These are phyloP conservation scores for Verticillium alfalfae DNA, from an alignment of 2,329 filamentous ascomycete species.

Conservation along the genomic window DNA sequence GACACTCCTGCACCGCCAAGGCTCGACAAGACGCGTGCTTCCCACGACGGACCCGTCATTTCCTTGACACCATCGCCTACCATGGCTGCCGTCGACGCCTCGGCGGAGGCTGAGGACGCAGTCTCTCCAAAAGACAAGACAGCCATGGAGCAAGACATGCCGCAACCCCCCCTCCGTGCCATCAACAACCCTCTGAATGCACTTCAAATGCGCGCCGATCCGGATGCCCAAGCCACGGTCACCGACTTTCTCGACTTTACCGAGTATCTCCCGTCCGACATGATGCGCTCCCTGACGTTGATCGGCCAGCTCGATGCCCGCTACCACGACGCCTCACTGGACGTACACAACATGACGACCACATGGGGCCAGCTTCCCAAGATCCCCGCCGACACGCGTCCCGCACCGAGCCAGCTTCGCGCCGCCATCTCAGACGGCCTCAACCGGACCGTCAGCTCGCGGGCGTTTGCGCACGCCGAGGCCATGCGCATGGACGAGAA, in stretches of 20 bases:
- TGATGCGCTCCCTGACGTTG: slow-evolving; percentile 59
- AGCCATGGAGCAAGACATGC: slow-evolving; percentile 20
- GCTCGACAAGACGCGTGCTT: neutral
- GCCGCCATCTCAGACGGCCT: slow-evolving; percentile 56
- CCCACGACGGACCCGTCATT: neutral
- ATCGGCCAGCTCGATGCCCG: slow-evolving; percentile 58
- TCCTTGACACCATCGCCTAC: neutral
- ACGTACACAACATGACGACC: slow-evolving; percentile 50
- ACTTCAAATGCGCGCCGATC: slow-evolving; percentile 50
- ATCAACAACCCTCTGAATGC: slow-evolving; percentile 33
- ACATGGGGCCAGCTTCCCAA: slow-evolving; percentile 51
- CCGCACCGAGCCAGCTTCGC: slow-evolving; percentile 45
- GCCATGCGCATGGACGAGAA: slow-evolving; percentile 59
- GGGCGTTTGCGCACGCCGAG: slow-evolving; percentile 56
- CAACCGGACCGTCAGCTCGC: slow-evolving; percentile 47
- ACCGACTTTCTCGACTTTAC: slow-evolving; percentile 67
- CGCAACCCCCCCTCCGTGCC: slow-evolving; percentile 18
- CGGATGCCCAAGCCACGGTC: slow-evolving; percentile 64
- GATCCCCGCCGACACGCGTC: slow-evolving; percentile 39
- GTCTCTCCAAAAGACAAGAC: slow-evolving; percentile 28
- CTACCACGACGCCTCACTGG: slow-evolving; percentile 50
- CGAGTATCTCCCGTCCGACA: slow-evolving; percentile 63
- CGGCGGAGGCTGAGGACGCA: slow-evolving; percentile 19
- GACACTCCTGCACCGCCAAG: neutral
- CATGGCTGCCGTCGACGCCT: slow-evolving; percentile 14